Evolutionary conservation across 1,139 yeast species (phyloP).

Genomic region (Casaregolazyma suthepensis): DNA sequence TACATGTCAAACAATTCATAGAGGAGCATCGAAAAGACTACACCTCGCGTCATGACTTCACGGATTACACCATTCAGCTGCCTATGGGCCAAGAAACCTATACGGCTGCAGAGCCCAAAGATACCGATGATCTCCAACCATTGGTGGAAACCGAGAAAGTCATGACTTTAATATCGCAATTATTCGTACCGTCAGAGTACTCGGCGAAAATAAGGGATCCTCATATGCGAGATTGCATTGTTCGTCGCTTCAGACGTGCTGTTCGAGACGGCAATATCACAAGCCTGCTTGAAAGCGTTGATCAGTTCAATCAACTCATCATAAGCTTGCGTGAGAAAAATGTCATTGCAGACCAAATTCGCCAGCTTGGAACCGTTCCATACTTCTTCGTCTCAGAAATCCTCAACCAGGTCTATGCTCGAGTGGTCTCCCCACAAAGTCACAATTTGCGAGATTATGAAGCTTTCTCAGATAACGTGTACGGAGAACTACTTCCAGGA

Average conservation of each 20-base stretch:
- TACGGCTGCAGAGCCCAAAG: conserved; percentile 19
- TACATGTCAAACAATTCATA: background rate
- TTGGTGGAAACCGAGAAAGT: conserved; percentile 60
- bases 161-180: conserved; percentile 44
- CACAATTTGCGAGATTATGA: conserved; percentile 60
- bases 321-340: conserved; percentile 31
- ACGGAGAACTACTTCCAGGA: conserved; percentile 82
- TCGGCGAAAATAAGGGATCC: conserved; percentile 39
- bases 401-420: conserved; percentile 62
- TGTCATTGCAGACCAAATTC: conserved; percentile 34
- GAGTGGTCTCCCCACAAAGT: conserved; percentile 74
- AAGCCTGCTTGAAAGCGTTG: conserved; percentile 33
- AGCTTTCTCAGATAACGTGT: conserved; percentile 86
- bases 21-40: background rate
- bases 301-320: conserved; percentile 39
- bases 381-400: conserved; percentile 59
- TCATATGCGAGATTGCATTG: conserved; percentile 36
- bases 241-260: conserved; percentile 42
- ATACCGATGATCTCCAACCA: conserved; percentile 56
- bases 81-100: conserved; percentile 24
- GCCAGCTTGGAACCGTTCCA: conserved; percentile 43
- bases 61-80: conserved; percentile 14
- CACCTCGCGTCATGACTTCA: background rate
- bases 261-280: conserved; percentile 35
- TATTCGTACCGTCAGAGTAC: conserved; percentile 43